Evolutionary conservation across 129 eudicot species (phyloP).

Genomic region (Silybum marianum): DNA sequence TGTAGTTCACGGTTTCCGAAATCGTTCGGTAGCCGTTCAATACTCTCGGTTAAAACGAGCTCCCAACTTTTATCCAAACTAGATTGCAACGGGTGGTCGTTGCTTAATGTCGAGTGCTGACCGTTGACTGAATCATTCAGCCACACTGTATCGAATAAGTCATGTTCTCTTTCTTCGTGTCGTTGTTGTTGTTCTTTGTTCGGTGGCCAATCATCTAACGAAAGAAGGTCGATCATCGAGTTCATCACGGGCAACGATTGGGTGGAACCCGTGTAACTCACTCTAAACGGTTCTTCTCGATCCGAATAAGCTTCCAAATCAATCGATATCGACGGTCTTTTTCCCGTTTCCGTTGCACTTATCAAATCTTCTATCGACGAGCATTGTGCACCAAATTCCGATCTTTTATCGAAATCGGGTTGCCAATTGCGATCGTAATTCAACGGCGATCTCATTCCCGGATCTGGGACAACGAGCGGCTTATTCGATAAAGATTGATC

Average conservation of each 20-base stretch:
- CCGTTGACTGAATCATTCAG: neutral
- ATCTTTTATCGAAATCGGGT: constrained; percentile 31
- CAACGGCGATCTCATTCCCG: constrained; percentile 34
- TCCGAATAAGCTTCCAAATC: constrained; percentile 56
- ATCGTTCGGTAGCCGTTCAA: neutral
- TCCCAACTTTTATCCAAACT: constrained; percentile 40
- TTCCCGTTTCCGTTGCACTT: neutral
- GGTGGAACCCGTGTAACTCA: constrained; percentile 48
- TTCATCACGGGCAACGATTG: constrained; percentile 43
- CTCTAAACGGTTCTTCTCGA: constrained; percentile 36
- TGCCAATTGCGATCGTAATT: constrained; percentile 24
- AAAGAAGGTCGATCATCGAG: constrained; percentile 51
- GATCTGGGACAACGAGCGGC: constrained; percentile 12
- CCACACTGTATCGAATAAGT: neutral
- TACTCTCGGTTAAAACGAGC: constrained; percentile 33
- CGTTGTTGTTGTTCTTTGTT: constrained; percentile 6
- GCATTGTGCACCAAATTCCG: constrained; percentile 23
- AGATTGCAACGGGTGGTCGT: neutral
- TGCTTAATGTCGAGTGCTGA: neutral
- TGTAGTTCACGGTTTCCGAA: neutral
- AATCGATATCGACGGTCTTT: constrained; percentile 43
- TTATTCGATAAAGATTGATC: constrained; percentile 42
- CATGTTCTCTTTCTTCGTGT: constrained; percentile 4
- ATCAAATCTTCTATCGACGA: constrained; percentile 37
- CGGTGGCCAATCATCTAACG: constrained; percentile 45